Percentiles rank a stretch among this genome's conserved stretches.
phyloP scores from a whole-genome alignment of 306 rosid genomes.

The Abrus pulchellus region DNA sequence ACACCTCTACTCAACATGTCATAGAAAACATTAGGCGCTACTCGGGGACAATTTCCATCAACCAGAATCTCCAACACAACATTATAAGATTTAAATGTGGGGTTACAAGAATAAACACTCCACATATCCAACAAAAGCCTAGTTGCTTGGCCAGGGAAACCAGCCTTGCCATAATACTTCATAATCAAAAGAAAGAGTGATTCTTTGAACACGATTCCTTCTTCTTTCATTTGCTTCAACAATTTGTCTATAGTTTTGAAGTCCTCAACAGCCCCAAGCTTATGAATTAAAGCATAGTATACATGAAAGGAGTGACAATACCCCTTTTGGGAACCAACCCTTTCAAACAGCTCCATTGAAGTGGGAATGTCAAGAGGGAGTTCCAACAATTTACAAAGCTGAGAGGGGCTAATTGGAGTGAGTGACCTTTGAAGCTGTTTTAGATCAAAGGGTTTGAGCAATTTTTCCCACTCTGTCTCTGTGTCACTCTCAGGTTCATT shows the following conservation, averaged over 20 bases:
- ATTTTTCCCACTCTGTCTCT: slow-evolving; percentile 82
- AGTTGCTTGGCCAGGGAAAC: slow-evolving; percentile 88
- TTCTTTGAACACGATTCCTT: slow-evolving; percentile 74
- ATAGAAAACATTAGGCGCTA: slow-evolving; percentile 80
- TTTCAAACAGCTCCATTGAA: slow-evolving; percentile 73
- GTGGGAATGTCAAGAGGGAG: slow-evolving; percentile 86
- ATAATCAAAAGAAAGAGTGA: slow-evolving; percentile 77
- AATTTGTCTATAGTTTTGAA: slow-evolving; percentile 74
- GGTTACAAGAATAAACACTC: slow-evolving; percentile 68
- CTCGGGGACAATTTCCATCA: slow-evolving; percentile 73
- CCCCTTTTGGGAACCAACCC: slow-evolving; percentile 75
- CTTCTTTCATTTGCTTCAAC: slow-evolving; percentile 84
- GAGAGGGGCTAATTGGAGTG: slow-evolving; percentile 67
- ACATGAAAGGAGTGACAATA: slow-evolving; percentile 80
- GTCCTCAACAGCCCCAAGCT: slow-evolving; percentile 80
- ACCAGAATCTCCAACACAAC: slow-evolving; percentile 80
- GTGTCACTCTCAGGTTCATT: slow-evolving; percentile 63
- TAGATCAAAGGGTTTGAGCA: slow-evolving; percentile 86
- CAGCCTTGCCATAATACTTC: slow-evolving; percentile 79
- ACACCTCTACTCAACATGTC: slow-evolving; percentile 86
- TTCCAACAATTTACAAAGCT: slow-evolving; percentile 73
- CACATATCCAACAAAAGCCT: slow-evolving; percentile 90
- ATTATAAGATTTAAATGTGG: slow-evolving; percentile 81
- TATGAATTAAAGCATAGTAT: slow-evolving; percentile 68
- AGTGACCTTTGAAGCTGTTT: slow-evolving; percentile 71